Conservation (phyloP, 2,329 filamentous ascomycete species). For the Proliferodiscus dingleyae region DNA sequence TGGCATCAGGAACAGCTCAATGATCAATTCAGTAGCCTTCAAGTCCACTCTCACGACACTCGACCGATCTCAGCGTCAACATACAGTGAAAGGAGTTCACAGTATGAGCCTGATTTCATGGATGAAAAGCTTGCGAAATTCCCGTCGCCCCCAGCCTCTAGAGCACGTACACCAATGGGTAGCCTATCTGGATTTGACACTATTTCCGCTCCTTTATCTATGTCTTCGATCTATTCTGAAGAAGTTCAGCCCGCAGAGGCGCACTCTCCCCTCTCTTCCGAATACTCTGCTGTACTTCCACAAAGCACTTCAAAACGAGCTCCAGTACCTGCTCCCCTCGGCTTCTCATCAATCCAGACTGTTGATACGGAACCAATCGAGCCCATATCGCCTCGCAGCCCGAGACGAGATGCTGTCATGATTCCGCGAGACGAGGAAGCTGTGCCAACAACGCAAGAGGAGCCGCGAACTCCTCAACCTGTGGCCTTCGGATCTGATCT, state of each 20-base stretch:
- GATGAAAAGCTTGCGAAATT: slow-evolving; percentile 50
- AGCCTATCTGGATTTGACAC: slow-evolving; percentile 14
- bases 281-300: not conserved
- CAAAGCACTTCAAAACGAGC: slow-evolving; percentile 25
- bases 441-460: slow-evolving; percentile 25
- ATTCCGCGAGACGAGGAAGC: slow-evolving; percentile 43
- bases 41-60: slow-evolving; percentile 23
- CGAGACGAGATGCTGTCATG: slow-evolving; percentile 52
- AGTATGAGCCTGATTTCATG: slow-evolving; percentile 44
- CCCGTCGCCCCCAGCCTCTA: slow-evolving; percentile 46
- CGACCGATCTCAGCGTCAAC: slow-evolving; percentile 43
- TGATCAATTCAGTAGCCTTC: slow-evolving; percentile 9
- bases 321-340: slow-evolving; percentile 25
- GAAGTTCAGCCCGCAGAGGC: slow-evolving; percentile 31
- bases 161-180: slow-evolving; percentile 26
- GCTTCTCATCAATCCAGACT: slow-evolving; percentile 28
- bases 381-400: slow-evolving; percentile 40
- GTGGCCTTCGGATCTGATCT: slow-evolving; percentile 40
- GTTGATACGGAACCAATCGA: slow-evolving; percentile 29
- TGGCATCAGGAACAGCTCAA: slow-evolving; percentile 27
- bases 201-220: slow-evolving; percentile 23
- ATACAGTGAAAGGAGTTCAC: slow-evolving; percentile 49
- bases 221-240: slow-evolving; percentile 32
- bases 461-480: slow-evolving; percentile 38
- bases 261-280: slow-evolving; percentile 8